Percentiles rank a stretch among this genome's conserved stretches.
Conservation (phyloP, 495 filamentous ascomycete species). For the Aspergillus kassunensis region DNA sequence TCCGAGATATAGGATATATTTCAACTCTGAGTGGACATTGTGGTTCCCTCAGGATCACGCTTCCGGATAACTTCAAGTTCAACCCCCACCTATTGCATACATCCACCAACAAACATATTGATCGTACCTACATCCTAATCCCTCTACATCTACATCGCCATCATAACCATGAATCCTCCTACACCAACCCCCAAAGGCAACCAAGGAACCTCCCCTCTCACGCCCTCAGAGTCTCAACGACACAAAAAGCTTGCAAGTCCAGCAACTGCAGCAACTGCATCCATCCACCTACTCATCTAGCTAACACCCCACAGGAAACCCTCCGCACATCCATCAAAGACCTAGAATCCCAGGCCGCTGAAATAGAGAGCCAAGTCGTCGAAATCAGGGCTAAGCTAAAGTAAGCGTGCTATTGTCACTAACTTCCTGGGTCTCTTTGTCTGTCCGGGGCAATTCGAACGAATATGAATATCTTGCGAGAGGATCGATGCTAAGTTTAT, state of each 20-base stretch:
- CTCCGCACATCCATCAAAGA: slow-evolving; percentile 32
- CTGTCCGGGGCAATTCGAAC: too few relatives aligned
- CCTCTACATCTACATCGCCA: neutral
- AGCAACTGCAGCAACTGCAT: neutral
- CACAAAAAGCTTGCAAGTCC: slow-evolving; percentile 22
- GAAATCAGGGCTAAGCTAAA: slow-evolving; percentile 30
- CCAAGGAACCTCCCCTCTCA: neutral
- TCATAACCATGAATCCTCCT: neutral
- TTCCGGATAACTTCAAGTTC: neutral
- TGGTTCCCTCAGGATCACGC: neutral
- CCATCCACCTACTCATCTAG: neutral
- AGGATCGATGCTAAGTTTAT: too few relatives aligned
- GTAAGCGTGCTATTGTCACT: slow-evolving; percentile 22
- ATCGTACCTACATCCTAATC: too few relatives aligned
- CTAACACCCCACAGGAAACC: slow-evolving; percentile 16
- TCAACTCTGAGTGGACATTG: too few relatives aligned
- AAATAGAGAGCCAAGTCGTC: slow-evolving; percentile 30
- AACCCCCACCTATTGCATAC: too few relatives aligned
- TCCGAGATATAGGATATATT: too few relatives aligned
- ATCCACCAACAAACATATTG: too few relatives aligned
- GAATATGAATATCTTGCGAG: too few relatives aligned
- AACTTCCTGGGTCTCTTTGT: too few relatives aligned
- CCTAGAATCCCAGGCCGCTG: slow-evolving; percentile 30
- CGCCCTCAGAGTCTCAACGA: slow-evolving; percentile 6
- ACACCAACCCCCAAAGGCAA: neutral